A percentile compares a stretch with the other conserved stretches of the same genome.
Conservation (phyloP, 768 basidiomycete genomes). For the Podaxis pistillaris region DNA sequence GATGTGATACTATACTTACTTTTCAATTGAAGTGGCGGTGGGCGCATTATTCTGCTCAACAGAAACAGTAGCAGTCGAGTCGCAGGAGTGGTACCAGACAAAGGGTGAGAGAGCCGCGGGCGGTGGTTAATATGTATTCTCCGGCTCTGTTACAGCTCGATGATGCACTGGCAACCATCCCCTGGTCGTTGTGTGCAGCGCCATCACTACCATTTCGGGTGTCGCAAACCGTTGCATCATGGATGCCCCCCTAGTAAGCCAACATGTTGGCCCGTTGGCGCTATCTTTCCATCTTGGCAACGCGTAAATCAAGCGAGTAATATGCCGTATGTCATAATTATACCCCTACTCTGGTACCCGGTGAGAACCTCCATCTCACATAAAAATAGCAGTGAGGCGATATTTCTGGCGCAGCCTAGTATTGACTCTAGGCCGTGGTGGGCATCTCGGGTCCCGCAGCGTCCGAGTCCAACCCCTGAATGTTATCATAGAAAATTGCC, state of each 20-base stretch:
- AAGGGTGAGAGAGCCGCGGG: constrained; percentile 23
- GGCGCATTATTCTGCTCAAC: constrained; percentile 35
- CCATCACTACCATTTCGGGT: not conserved
- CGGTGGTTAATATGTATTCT: constrained; percentile 3
- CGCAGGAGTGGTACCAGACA: constrained; percentile 38
- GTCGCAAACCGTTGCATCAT: not conserved
- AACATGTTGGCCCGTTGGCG: no score
- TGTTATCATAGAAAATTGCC: no score
- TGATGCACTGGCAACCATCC: not conserved
- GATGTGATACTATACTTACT: constrained; percentile 24
- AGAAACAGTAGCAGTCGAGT: constrained; percentile 20
- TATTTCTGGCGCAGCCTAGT: no score
- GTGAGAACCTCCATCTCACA: not conserved
- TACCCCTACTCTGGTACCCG: no score
- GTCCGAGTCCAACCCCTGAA: no score
- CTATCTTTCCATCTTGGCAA: no score
- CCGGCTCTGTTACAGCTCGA: not conserved
- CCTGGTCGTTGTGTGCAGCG: constrained; percentile 1
- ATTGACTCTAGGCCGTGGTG: no score
- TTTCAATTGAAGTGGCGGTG: constrained; percentile 41
- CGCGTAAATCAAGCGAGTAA: not conserved
- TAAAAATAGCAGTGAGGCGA: not conserved
- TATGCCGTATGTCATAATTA: no score
- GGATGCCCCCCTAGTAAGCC: not conserved
- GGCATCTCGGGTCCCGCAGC: no score